A percentile compares a stretch with the other conserved stretches of the same genome.
Conservation (phyloP, 2,329 filamentous ascomycete species). For the Fusarium anguioides region DNA sequence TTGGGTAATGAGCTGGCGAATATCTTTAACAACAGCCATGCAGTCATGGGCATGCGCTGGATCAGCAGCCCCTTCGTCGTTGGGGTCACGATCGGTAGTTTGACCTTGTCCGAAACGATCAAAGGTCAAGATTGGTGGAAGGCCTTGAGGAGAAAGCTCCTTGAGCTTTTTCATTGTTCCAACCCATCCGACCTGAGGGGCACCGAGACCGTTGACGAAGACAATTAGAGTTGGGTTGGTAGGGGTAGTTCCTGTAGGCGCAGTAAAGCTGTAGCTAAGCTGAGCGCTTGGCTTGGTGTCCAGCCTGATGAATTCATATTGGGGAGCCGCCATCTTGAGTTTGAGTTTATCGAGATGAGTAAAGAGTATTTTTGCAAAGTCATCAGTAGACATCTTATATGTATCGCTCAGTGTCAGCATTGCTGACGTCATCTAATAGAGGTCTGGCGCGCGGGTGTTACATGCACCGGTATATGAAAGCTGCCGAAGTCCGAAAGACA, state of each 20-base stretch:
- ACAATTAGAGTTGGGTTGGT: conserved; percentile 22
- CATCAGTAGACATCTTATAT: no score
- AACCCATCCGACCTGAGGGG: conserved; percentile 36
- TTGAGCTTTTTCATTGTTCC: conserved; percentile 14
- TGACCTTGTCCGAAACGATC: conserved; percentile 69
- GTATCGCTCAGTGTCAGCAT: not conserved
- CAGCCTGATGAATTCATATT: conserved; percentile 21
- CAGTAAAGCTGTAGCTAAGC: conserved; percentile 31
- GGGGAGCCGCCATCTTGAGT: not conserved
- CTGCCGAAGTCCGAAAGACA: no score
- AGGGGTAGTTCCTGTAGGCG: not conserved
- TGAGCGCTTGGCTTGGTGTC: conserved; percentile 32
- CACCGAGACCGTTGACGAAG: conserved; percentile 40
- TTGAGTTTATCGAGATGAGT: fast-evolving
- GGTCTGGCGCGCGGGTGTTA: no score
- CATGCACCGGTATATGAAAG: no score
- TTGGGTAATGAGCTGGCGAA: conserved; percentile 32
- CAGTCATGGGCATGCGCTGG: conserved; percentile 59
- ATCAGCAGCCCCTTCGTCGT: conserved; percentile 53
- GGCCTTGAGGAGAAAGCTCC: not conserved
- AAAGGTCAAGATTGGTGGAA: conserved; percentile 62
- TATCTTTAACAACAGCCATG: conserved; percentile 48
- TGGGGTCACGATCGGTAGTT: conserved; percentile 56
- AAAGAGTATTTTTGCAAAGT: no score
- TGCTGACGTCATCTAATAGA: conserved; percentile 25